Base-by-base conservation (phyloP, 495 filamentous ascomycete species). In the Penicillium pulvis region DNA sequence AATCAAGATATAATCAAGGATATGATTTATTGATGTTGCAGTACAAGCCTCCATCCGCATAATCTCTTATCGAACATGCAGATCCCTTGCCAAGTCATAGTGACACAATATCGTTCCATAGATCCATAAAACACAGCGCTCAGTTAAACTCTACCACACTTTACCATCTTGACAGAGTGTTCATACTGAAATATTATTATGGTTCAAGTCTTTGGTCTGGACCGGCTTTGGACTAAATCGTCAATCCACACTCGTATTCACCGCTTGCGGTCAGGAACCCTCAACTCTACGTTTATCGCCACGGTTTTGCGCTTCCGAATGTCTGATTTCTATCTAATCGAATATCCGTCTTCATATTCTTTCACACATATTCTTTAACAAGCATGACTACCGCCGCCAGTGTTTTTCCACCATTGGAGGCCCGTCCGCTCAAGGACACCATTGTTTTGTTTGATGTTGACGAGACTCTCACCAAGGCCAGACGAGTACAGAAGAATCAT, bases 381-480 rank as follows among this genome's bases (percentile, higher is more conserved):
- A 69, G 53, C 39, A 81, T 79, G 75, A 70, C 76, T 17, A 73
- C 73, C 64, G 82, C 80, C 48, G 77, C 78, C 23, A 75, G 74
- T 58, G 63, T 82, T 19, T 90, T 88, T 69, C 90, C 93, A 44
- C 83, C 92, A 41, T 81, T 97, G 61, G 82, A 85, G 62, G 77
- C 90, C 62, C 91, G 93, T 62, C 88, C 90, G 33, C 76, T 97
- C 71, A 89, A 91, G 74, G 89, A 90, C 80, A 97, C 93, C 51
- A 89, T 98, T 71, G 85, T 81, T 60, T 87, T 98, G 36, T 98
- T 98, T 71, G 93, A 98, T 72, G 93, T 98, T 26, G 93, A 98
- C 71, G 87, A 80, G 57, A 97, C 93, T 28, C 82, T 98, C 56
- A 93, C 92, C 16, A 86, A 84, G 5, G 83, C 93, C 28, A 85